These are phyloP conservation scores for Oxytropis ochrocephala DNA, from an alignment of 306 rosid genomes.

Conservation along the genomic window DNA sequence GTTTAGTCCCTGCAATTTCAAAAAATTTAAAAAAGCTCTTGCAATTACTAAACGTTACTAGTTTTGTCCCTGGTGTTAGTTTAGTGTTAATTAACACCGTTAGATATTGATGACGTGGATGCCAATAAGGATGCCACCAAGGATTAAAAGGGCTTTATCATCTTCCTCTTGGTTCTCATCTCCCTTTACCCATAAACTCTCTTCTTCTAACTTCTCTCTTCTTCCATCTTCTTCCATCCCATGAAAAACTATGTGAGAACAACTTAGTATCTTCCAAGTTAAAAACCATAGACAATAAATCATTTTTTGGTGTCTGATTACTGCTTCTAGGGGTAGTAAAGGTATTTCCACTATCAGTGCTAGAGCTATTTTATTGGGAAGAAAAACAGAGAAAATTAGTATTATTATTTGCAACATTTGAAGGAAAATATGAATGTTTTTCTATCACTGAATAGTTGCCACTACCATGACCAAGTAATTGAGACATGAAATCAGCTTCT, in stretches of 20 bases:
- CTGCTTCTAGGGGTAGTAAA: slow-evolving; percentile 19
- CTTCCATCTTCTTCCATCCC: too few relatives aligned
- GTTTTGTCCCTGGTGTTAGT: too few relatives aligned
- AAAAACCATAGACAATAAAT: slow-evolving; percentile 19
- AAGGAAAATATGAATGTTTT: slow-evolving; percentile 31
- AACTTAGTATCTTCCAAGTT: slow-evolving; percentile 23
- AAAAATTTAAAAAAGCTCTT: too few relatives aligned
- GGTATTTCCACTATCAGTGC: not conserved
- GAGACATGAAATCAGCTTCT: slow-evolving; percentile 58
- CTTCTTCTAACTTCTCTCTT: too few relatives aligned
- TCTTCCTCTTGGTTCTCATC: too few relatives aligned
- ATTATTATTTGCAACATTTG: slow-evolving; percentile 31
- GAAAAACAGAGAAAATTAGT: slow-evolving; percentile 17
- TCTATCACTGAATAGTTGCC: slow-evolving; percentile 5
- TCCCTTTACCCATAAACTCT: too few relatives aligned
- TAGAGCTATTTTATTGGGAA: slow-evolving; percentile 23
- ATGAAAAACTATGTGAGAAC: slow-evolving; percentile 19
- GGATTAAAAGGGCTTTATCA: too few relatives aligned
- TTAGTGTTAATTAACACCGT: too few relatives aligned
- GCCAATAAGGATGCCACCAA: too few relatives aligned
- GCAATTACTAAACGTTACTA: too few relatives aligned
- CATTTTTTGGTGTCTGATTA: slow-evolving; percentile 21
- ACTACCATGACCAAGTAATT: slow-evolving; percentile 31
- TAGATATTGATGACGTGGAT: too few relatives aligned
- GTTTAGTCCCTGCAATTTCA: too few relatives aligned